phyloP scores from a whole-genome alignment of 768 basidiomycete species.

The Boletellus sp. region DNA sequence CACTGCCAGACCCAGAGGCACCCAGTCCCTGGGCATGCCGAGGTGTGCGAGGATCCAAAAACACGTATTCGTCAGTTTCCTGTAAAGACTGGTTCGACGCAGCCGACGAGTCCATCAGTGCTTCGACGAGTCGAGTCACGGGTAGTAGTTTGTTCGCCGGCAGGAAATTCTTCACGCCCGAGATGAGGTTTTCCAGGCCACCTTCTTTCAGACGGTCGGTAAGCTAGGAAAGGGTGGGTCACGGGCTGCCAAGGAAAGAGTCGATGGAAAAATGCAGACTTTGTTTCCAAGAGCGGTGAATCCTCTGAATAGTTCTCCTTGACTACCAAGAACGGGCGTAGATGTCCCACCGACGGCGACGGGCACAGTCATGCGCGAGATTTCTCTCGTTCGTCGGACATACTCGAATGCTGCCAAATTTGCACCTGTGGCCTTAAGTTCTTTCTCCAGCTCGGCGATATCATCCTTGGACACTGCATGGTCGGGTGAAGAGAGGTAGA shows the following conservation, averaged over 20 bases:
- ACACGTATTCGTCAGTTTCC: constrained; percentile 94
- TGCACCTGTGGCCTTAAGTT: constrained; percentile 77
- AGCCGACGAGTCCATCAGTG: constrained; percentile 94
- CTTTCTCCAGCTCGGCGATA: constrained; percentile 79
- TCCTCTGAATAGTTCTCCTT: constrained; percentile 88
- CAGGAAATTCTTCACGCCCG: constrained; percentile 96
- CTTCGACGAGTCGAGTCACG: constrained; percentile 89
- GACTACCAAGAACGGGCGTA: constrained; percentile 66
- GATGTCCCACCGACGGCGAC: constrained; percentile 54
- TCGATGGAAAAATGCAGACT: constrained; percentile 42
- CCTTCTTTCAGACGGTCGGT: constrained; percentile 92
- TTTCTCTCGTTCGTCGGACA: constrained; percentile 86
- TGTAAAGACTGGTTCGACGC: constrained; percentile 93
- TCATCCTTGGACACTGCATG: constrained; percentile 84
- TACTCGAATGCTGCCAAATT: constrained; percentile 86
- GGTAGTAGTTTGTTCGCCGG: constrained; percentile 92
- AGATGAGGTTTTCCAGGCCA: constrained; percentile 94
- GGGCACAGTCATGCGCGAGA: constrained; percentile 85
- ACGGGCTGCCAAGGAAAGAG: background rate
- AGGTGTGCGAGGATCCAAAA: constrained; percentile 87
- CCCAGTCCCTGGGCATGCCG: constrained; percentile 51
- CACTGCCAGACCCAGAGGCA: constrained; percentile 42
- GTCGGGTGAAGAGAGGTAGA: constrained; percentile 86
- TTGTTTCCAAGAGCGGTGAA: constrained; percentile 90
- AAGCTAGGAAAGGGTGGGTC: constrained; percentile 48